Evolutionary conservation across 148 eudicot genomes (phyloP).

Genomic region (Agrostemma githago): DNA sequence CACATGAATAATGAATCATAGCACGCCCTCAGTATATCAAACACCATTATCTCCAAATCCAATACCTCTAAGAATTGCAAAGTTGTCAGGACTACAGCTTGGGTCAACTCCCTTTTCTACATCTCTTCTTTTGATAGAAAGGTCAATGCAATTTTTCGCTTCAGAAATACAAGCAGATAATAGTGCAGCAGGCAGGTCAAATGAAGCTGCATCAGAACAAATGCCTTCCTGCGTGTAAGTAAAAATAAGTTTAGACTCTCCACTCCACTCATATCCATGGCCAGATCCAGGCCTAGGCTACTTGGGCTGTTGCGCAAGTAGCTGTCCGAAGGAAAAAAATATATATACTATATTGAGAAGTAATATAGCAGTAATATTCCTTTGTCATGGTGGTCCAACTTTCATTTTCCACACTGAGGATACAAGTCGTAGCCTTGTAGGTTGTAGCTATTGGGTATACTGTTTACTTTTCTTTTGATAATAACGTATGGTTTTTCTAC

Average conservation of each 20-base stretch:
- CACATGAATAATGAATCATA: conserved; percentile 9
- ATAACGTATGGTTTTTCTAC: no score
- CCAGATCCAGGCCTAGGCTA: no score
- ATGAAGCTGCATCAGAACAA: conserved; percentile 97
- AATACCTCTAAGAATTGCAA: conserved; percentile 95
- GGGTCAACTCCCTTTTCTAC: conserved; percentile 57
- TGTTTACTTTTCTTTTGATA: no score
- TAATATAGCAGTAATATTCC: no score
- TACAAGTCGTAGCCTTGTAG: no score
- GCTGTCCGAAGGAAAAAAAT: no score
- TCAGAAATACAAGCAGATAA: conserved; percentile 88
- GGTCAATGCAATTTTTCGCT: conserved; percentile 79
- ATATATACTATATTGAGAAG: no score
- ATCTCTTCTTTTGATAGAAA: conserved; percentile 69
- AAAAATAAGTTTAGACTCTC: conserved; percentile 5
- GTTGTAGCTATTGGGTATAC: no score
- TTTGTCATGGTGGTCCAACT: no score
- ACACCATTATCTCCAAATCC: conserved; percentile 1
- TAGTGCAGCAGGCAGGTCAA: conserved; percentile 71
- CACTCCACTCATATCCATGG: no score
- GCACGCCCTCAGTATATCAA: conserved; percentile 9
- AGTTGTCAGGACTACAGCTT: conserved; percentile 73
- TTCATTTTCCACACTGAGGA: no score
- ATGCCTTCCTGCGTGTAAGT: conserved; percentile 64
- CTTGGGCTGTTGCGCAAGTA: no score